These are phyloP conservation scores for Pisolithus thermaeus DNA, from an alignment of 1,284 basidiomycete genomes.

Conservation along the genomic window DNA sequence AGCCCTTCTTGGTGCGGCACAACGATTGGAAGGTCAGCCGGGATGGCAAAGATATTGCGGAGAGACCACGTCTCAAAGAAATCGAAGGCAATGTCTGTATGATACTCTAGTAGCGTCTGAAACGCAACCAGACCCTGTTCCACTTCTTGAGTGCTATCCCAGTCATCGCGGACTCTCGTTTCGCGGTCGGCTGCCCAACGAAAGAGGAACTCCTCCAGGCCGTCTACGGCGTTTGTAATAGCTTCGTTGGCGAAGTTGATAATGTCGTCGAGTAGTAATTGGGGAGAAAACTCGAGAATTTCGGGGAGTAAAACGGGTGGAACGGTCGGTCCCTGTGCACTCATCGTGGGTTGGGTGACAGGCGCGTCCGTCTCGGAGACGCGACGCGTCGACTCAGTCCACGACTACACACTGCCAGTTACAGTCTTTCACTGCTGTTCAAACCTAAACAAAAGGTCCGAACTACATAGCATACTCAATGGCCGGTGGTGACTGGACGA, in stretches of 20 bases:
- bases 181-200: conserved; percentile 60
- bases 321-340: conserved; percentile 24
- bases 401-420: neutral
- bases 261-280: conserved; percentile 63
- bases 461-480: conserved; percentile 7
- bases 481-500: conserved; percentile 57
- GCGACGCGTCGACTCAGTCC: conserved; percentile 22
- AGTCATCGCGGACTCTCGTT: conserved; percentile 35
- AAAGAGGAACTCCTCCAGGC: conserved; percentile 65
- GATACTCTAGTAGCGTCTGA: conserved; percentile 70
- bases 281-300: conserved; percentile 61
- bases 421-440: neutral
- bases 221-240: conserved; percentile 64
- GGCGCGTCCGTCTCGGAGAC: conserved; percentile 5
- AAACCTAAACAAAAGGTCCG: neutral
- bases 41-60: conserved; percentile 70
- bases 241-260: conserved; percentile 65
- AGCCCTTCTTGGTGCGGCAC: conserved; percentile 62
- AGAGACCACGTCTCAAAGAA: conserved; percentile 76
- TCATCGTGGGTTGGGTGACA: conserved; percentile 18
- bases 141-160: conserved; percentile 61
- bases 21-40: conserved; percentile 58
- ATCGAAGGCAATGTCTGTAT: conserved; percentile 75
- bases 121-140: conserved; percentile 72
- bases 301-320: conserved; percentile 56